phyloP scores from a whole-genome alignment of 768 basidiomycete species.

The Lyophyllum atratum region DNA sequence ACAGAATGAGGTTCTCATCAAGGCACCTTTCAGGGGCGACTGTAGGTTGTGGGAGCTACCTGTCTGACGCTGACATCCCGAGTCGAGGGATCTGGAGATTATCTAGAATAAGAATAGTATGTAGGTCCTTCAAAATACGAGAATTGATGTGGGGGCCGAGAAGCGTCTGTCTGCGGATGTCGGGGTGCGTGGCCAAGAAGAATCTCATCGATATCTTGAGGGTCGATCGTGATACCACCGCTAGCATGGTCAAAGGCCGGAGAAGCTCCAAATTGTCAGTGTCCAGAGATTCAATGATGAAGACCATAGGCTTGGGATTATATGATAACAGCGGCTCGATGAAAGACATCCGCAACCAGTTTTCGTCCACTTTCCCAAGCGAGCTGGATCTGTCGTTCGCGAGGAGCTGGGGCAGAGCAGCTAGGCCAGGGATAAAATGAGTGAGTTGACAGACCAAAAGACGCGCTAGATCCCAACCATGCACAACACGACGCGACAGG shows the following conservation, averaged over 20 bases:
- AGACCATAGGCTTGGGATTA: background rate
- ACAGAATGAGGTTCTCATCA: background rate
- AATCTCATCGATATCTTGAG: background rate
- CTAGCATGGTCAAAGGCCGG: background rate
- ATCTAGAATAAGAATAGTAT: background rate
- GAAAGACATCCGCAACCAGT: background rate
- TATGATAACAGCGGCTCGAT: background rate
- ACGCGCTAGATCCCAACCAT: background rate
- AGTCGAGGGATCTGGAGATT: background rate
- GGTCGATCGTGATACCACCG: background rate
- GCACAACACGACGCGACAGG: background rate
- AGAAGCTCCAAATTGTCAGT: background rate
- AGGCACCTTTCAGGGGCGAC: background rate
- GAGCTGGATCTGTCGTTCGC: background rate
- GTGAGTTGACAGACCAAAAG: background rate
- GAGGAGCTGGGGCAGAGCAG: background rate
- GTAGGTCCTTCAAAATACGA: background rate
- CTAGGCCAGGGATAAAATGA: background rate
- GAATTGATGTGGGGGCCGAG: background rate
- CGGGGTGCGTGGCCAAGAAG: background rate
- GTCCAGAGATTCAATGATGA: background rate
- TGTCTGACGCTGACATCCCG: background rate
- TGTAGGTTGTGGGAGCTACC: background rate
- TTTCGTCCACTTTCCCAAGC: background rate
- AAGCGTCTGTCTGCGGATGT: background rate